Percentiles rank a stretch among this genome's conserved stretches.
Evolutionary conservation across 305 asterid genomes (phyloP).

Genomic region (Fraxinus velutina): DNA sequence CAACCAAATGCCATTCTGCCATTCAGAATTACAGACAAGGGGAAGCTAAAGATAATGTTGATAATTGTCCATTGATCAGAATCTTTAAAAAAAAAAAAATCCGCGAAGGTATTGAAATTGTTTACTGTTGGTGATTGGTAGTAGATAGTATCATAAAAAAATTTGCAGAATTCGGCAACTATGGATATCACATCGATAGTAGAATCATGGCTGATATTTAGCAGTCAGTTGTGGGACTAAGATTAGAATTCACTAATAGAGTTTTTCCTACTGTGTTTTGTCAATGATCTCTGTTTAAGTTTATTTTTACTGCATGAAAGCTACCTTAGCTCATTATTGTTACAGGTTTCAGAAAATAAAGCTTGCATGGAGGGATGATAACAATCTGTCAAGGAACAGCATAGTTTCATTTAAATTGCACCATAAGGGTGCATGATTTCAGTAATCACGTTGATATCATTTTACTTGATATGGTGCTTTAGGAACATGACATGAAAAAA

Average conservation of each 20-base stretch:
- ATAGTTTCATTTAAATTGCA: neutral
- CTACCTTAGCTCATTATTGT: neutral
- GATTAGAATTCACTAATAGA: neutral
- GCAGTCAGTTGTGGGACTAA: neutral
- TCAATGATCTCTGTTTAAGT: neutral
- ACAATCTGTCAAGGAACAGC: neutral
- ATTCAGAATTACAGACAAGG: constrained; percentile 5
- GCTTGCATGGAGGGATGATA: neutral
- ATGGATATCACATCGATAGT: neutral
- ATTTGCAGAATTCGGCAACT: neutral
- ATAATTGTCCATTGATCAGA: neutral
- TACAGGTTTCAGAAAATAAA: neutral
- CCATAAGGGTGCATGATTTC: neutral
- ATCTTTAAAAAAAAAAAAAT: neutral
- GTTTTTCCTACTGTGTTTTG: neutral
- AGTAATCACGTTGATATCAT: neutral
- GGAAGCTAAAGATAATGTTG: constrained; percentile 15
- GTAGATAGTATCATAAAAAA: neutral
- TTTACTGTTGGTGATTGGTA: neutral
- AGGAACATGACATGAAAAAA: neutral
- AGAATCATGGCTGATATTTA: neutral
- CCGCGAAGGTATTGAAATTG: neutral
- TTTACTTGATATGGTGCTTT: neutral
- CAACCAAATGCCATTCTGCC: constrained; percentile 7
- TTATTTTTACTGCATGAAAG: neutral